phyloP scores from a whole-genome alignment of 257 asterid species.

The Fraxinus anomala region DNA sequence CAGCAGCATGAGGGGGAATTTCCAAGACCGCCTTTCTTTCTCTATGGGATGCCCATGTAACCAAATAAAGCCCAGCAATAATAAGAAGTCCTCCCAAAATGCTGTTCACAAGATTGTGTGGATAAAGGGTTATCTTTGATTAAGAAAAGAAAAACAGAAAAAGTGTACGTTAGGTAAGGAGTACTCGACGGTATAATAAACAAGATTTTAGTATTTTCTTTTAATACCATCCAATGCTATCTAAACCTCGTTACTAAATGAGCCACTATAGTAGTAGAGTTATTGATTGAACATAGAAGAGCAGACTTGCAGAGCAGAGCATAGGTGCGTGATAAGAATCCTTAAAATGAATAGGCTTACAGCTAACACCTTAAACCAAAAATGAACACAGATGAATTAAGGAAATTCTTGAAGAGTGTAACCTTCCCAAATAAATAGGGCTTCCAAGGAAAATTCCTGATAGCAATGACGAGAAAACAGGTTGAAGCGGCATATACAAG shows the following conservation, averaged over 20 bases:
- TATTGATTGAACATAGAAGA: not conserved
- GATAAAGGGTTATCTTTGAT: not conserved
- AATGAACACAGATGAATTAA: not conserved
- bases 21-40: slow-evolving; percentile 45
- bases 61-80: slow-evolving; percentile 87
- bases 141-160: too few species aligned
- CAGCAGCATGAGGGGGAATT: slow-evolving; percentile 34
- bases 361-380: not conserved
- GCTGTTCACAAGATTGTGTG: slow-evolving; percentile 47
- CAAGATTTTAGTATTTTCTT: not conserved
- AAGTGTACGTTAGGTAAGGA: not conserved
- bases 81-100: slow-evolving; percentile 81
- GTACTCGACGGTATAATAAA: not conserved
- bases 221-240: not conserved
- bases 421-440: slow-evolving; percentile 98
- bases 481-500: slow-evolving; percentile 88
- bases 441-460: slow-evolving; percentile 89
- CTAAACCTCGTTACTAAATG: too few species aligned
- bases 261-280: too few species aligned
- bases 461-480: slow-evolving; percentile 80
- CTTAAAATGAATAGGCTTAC: too few species aligned
- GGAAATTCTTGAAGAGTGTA: slow-evolving; percentile 12
- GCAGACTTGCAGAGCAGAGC: not conserved
- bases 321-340: not conserved
- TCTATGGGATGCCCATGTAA: slow-evolving; percentile 87